Conservation (phyloP, 352 stramenopile species). For the Halophytophthora batemanensis region DNA sequence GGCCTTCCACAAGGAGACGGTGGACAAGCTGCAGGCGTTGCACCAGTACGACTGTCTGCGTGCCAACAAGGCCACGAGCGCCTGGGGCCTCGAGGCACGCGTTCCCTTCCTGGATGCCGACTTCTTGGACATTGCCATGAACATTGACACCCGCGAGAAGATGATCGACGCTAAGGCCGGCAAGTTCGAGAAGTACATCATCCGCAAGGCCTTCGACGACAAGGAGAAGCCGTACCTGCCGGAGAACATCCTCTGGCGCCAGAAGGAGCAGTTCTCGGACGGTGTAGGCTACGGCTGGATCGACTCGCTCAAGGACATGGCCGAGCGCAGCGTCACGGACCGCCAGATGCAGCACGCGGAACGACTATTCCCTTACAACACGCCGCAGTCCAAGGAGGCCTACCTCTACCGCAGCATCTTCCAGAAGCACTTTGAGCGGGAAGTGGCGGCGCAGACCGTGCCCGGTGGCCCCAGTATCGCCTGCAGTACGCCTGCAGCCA, state of each 20-base stretch:
- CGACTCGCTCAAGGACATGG: constrained; percentile 95
- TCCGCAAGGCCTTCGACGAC: constrained; percentile 98
- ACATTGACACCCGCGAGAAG: constrained; percentile 96
- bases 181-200: constrained; percentile 98
- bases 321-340: constrained; percentile 93
- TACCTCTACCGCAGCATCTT: constrained; percentile 97
- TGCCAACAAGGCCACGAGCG: constrained; percentile 98
- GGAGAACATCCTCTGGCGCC: constrained; percentile 97
- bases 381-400: constrained; percentile 97
- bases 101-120: constrained; percentile 98
- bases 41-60: constrained; percentile 99
- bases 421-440: constrained; percentile 96
- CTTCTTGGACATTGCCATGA: constrained; percentile 98
- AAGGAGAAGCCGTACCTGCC: constrained; percentile 97
- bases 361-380: constrained; percentile 98
- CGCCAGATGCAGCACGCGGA: constrained; percentile 93
- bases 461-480: constrained; percentile 97
- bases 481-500: constrained; percentile 96
- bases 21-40: constrained; percentile 95
- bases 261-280: constrained; percentile 99
- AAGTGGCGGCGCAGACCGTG: constrained; percentile 96
- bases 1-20: constrained; percentile 90
- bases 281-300: constrained; percentile 99
- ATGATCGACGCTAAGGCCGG: constrained; percentile 92
- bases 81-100: constrained; percentile 97